phyloP scores from a whole-genome alignment of 225 moss, liverwort and hornwort genomes.

The Straminergon stramineum region DNA sequence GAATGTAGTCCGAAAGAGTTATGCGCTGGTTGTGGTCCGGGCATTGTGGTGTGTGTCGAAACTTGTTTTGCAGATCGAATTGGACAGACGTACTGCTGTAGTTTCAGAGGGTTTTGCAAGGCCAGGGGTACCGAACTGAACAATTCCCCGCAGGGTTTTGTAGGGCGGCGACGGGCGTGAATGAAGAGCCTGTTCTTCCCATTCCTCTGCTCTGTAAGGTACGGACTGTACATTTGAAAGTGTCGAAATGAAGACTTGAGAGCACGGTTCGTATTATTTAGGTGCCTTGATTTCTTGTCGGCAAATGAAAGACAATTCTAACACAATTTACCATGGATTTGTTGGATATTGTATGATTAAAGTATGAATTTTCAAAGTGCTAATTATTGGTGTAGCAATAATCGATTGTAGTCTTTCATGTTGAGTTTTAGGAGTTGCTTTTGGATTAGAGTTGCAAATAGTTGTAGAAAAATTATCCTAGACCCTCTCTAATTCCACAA shows the following conservation, averaged over 20 bases:
- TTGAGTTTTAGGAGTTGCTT: neutral
- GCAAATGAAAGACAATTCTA: neutral
- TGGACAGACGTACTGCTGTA: neutral
- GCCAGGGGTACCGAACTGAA: neutral
- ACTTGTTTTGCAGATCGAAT: neutral
- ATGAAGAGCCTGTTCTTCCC: neutral
- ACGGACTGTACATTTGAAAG: too few relatives aligned
- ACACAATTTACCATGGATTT: neutral
- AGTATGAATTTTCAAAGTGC: neutral
- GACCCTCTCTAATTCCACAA: neutral
- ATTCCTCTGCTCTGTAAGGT: neutral
- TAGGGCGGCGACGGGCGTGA: neutral
- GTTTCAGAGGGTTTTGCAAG: neutral
- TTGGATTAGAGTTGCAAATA: neutral
- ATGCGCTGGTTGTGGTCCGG: neutral
- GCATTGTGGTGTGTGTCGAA: neutral
- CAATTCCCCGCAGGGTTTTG: neutral
- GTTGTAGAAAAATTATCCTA: neutral
- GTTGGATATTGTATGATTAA: too few relatives aligned
- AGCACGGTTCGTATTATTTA: neutral
- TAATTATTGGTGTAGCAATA: too few relatives aligned
- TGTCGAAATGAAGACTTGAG: neutral
- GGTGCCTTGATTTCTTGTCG: neutral
- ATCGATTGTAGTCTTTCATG: too few relatives aligned
- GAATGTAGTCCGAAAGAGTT: neutral